Evolutionary conservation across 768 basidiomycete genomes (phyloP), one percentile per base, ranked within the genome.

Genomic region (Boletus sensibilis): DNA sequence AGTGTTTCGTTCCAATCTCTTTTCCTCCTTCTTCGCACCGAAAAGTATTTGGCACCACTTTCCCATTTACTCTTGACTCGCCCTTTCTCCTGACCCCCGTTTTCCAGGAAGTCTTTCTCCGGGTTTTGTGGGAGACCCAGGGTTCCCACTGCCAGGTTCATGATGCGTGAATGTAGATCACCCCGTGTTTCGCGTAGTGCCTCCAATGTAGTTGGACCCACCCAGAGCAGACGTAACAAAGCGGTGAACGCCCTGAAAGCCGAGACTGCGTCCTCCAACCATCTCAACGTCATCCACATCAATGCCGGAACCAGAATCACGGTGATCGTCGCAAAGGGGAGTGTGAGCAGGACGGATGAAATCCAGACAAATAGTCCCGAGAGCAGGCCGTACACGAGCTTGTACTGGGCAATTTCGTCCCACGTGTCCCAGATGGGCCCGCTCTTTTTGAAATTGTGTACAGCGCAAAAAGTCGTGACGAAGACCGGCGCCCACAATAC

Each of bases 251-350:
- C 93, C 41, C 93, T 84, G 66, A 88, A 85, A 5, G 91, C 83
- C 0, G 91, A 82, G 4, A 92, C 78, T 1, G 87, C 85, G 61
- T 94, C 93, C 67, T 95, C 93, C 39, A 90, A 76, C 91, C 92
- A 94, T 49, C 93, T 84, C 57, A 95, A 76, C 18, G 88, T 82
- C 76, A 94, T 85, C 92, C 93, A 95, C 93, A 94, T 93, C 61
- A 87, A 64, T 5, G 79, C 76, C 3, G 92, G 92, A 7, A 92
- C 80, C 29, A 84, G 64, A 50, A 86, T 66, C 27, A 79, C 64
- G 5, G 87, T 87, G 52, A 90, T 65, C 11, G 71, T 66, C 9
- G 83, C 78, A 59, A 88, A 70, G 3, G 85, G 88, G 63, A 88
- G 76, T 0, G 90, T 90, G 40, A 86, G 35, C 35, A 85, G 35